Evolutionary conservation across 306 rosid genomes (phyloP), one percentile per base, ranked within the genome.

Genomic region (Vicia sativa): DNA sequence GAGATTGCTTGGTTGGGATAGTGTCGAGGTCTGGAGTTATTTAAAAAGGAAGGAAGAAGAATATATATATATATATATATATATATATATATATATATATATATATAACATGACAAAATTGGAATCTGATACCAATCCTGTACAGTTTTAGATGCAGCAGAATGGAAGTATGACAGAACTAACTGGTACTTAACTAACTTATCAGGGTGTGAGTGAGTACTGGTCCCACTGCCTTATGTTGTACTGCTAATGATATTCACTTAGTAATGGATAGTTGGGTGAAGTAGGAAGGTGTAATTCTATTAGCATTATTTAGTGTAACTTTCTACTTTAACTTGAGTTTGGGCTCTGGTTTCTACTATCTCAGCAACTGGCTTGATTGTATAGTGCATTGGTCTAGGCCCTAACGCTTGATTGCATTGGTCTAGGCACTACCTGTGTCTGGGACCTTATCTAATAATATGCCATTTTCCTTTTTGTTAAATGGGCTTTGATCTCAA

Each of bases 221-320:
- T 53, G 60, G 10, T 53, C 13, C 23, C 60, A 53, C 16, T 25
- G 16, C 60, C 11, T 53, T 53, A 53, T 23, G 60, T 23, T 53
- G 60, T 25, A 12, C 16, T 53, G 35, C 16, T 53, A 23, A 23
- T 25, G 60, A 25, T 14, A 53, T 25, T 53, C 35, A 15, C 16
- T 53, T 53, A 53, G 35, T 23, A 53, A 53, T 23, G 34, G 35
- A 18, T 25, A 21, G 59, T 23, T 23, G 59, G 59, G 35, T 53
- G 34, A 25, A 53, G 35, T 5, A 23, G 59, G 59, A 25, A 25
- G 28, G 28, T 19, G 15, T 23, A 53, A 23, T 53, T 53, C 35
- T 23, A 23, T 53, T 53, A 53, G 60, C 60, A 53, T 53, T 23
- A 34, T 53, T 23, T 53, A 34, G 35, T 11, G 9, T 53, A 53